These are phyloP conservation scores for Orobanche coerulescens DNA, from an alignment of 257 asterid species.

Conservation along the genomic window DNA sequence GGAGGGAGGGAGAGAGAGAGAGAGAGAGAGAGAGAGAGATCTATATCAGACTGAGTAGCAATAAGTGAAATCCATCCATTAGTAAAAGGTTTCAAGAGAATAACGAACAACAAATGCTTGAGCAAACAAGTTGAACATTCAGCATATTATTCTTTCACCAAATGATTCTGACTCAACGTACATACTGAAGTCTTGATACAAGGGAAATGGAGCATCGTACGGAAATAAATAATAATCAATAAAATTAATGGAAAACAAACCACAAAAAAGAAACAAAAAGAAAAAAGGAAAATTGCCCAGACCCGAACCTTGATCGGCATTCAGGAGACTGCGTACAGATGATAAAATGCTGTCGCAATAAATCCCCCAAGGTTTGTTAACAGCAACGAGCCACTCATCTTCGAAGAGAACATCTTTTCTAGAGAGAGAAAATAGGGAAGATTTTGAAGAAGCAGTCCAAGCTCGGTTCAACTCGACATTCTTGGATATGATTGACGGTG, in stretches of 20 bases:
- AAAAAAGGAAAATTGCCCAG: neutral
- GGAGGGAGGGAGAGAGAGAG: no score
- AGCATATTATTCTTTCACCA: neutral
- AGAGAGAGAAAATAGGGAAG: constrained; percentile 59
- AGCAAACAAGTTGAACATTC: neutral
- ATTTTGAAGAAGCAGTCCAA: constrained; percentile 65
- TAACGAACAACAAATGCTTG: no score
- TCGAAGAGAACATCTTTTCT: constrained; percentile 61
- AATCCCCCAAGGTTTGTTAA: constrained; percentile 80
- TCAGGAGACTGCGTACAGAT: constrained; percentile 42
- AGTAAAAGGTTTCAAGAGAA: no score
- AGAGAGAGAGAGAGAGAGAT: no score
- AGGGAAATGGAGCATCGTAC: neutral
- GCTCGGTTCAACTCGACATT: constrained; percentile 69
- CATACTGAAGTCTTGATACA: no score
- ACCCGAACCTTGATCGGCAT: constrained; percentile 34
- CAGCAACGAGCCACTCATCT: constrained; percentile 83
- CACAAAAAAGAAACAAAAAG: neutral
- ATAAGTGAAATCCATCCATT: no score
- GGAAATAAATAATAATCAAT: neutral
- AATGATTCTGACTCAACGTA: neutral
- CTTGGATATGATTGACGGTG: constrained; percentile 62
- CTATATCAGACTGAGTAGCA: no score
- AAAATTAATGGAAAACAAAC: neutral
- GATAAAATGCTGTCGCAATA: constrained; percentile 67